These are phyloP conservation scores for Smallanthus sonchifolius DNA, from an alignment of 129 eudicot species.

Conservation along the genomic window DNA sequence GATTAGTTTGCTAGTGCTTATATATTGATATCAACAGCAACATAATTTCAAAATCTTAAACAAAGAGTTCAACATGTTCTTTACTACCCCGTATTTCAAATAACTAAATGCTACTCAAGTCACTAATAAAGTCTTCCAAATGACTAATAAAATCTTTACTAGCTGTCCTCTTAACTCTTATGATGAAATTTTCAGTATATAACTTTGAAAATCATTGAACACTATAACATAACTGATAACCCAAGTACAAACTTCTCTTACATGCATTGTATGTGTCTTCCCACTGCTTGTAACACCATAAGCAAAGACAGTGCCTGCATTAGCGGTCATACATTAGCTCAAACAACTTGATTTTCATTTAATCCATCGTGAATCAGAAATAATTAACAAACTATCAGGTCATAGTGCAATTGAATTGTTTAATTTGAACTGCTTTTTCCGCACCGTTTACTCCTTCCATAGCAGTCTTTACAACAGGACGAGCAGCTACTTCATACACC, in stretches of 20 bases:
- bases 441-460: conserved; percentile 97
- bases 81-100: not conserved
- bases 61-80: not conserved
- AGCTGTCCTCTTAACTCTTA: not conserved
- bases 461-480: conserved; percentile 89
- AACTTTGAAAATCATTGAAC: not conserved
- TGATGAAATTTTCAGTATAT: not conserved
- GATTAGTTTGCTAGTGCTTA: not conserved
- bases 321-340: conserved; percentile 26
- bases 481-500: conserved; percentile 91
- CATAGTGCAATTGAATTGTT: not conserved
- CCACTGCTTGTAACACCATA: conserved; percentile 99
- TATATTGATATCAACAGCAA: not conserved
- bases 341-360: not conserved
- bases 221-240: not conserved
- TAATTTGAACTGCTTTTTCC: conserved; percentile 10
- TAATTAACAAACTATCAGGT: not conserved
- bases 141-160: not conserved
- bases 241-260: conserved; percentile 35
- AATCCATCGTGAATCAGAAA: not conserved
- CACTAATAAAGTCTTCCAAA: not conserved
- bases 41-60: not conserved
- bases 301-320: conserved; percentile 96
- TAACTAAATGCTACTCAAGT: not conserved
- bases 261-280: conserved; percentile 99